phyloP scores from a whole-genome alignment of 306 rosid genomes.

The Medicago ruthenica region DNA sequence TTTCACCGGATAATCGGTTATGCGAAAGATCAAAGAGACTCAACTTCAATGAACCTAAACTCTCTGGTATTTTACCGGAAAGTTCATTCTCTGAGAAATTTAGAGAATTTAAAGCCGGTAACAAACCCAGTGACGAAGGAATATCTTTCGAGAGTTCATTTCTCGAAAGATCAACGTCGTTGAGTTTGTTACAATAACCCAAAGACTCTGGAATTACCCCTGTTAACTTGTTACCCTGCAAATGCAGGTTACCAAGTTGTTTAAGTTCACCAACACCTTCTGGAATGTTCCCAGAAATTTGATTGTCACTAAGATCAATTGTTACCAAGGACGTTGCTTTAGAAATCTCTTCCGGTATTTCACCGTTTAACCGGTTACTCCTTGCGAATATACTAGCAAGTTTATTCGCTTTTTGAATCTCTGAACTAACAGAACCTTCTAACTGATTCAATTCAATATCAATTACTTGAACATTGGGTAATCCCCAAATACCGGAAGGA shows the following conservation, averaged over 20 bases:
- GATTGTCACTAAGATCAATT: slow-evolving; percentile 62
- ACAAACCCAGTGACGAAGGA: slow-evolving; percentile 70
- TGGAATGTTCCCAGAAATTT: slow-evolving; percentile 65
- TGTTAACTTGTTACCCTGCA: slow-evolving; percentile 61
- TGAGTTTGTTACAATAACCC: slow-evolving; percentile 59
- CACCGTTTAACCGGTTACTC: slow-evolving; percentile 65
- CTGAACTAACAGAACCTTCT: slow-evolving; percentile 63
- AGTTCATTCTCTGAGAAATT: slow-evolving; percentile 67
- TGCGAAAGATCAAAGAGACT: slow-evolving; percentile 78
- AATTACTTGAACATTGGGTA: slow-evolving; percentile 61
- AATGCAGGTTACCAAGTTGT: slow-evolving; percentile 54
- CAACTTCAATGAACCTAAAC: slow-evolving; percentile 57
- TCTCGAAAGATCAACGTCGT: slow-evolving; percentile 57
- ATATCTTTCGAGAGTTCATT: slow-evolving; percentile 63
- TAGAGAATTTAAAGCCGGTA: slow-evolving; percentile 64
- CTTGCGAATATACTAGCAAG: slow-evolving; percentile 51
- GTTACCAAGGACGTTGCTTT: slow-evolving; percentile 58
- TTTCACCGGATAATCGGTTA: slow-evolving; percentile 61
- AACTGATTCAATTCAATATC: slow-evolving; percentile 65
- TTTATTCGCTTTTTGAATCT: slow-evolving; percentile 62
- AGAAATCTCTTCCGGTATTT: slow-evolving; percentile 66
- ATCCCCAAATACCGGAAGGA: slow-evolving; percentile 79
- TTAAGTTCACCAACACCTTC: slow-evolving; percentile 61
- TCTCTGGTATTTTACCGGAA: slow-evolving; percentile 72
- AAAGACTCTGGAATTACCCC: slow-evolving; percentile 71